Percentiles rank a stretch among this genome's conserved stretches.
Conservation (phyloP, 176 grass and related monocot genomes). For the Bolboschoenus planiculmis region DNA sequence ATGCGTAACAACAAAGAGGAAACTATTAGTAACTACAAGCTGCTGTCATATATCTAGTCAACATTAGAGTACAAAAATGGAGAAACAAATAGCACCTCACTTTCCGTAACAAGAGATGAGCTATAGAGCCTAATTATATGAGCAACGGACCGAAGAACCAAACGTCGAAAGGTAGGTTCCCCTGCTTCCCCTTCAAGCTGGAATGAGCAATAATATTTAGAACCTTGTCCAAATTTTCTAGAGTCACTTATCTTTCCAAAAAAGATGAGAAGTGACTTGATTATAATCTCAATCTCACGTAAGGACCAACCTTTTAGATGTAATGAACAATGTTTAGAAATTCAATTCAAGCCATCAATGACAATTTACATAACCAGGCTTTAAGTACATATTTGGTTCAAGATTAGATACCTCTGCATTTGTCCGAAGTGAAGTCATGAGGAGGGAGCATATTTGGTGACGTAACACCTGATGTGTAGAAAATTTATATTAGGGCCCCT, state of each 20-base stretch:
- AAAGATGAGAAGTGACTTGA: background rate
- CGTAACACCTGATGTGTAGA: slow-evolving; percentile 65
- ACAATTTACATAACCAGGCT: background rate
- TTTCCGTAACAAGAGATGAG: slow-evolving; percentile 94
- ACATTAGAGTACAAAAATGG: background rate
- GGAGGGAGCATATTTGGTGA: slow-evolving; percentile 95
- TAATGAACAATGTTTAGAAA: background rate
- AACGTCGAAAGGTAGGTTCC: slow-evolving; percentile 82
- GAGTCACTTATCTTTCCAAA: background rate
- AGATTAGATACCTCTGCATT: slow-evolving; percentile 66
- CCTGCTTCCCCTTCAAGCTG: slow-evolving; percentile 96
- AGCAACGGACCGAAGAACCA: slow-evolving; percentile 90
- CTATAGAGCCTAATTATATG: slow-evolving; percentile 98
- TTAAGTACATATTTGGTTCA: slow-evolving; percentile 1
- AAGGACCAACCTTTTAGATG: background rate
- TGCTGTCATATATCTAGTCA: background rate
- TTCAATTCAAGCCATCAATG: slow-evolving; percentile 1
- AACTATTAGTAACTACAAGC: background rate
- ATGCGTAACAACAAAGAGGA: background rate
- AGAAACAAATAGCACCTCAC: slow-evolving; percentile 56
- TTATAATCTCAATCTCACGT: background rate
- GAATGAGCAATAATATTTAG: slow-evolving; percentile 18
- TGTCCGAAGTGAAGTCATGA: slow-evolving; percentile 96
- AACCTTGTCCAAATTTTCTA: background rate
- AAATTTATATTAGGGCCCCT: slow-evolving; percentile 16